phyloP scores from a whole-genome alignment of 345 rosid species.

The Populus deltoides region DNA sequence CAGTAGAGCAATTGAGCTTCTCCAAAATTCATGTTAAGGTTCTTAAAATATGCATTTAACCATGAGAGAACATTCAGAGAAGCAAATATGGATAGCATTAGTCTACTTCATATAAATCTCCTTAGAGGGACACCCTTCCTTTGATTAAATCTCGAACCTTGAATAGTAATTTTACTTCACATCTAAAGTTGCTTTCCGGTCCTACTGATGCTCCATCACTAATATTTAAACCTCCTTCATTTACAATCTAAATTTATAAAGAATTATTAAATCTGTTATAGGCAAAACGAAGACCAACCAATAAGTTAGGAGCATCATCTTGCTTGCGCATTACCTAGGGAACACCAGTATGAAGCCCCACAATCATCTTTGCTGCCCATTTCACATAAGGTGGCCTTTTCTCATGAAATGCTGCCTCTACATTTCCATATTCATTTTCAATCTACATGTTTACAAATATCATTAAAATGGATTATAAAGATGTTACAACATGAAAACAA shows the following conservation, averaged over 20 bases:
- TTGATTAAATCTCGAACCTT: slow-evolving; percentile 57
- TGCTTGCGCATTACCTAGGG: slow-evolving; percentile 93
- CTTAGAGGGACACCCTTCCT: slow-evolving; percentile 47
- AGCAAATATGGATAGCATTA: slow-evolving; percentile 64
- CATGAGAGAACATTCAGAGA: slow-evolving; percentile 71
- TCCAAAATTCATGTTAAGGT: slow-evolving; percentile 34
- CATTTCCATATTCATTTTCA: slow-evolving; percentile 65
- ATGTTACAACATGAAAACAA: not conserved
- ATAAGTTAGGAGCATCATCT: slow-evolving; percentile 69
- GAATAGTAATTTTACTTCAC: slow-evolving; percentile 65
- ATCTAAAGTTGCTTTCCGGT: slow-evolving; percentile 42
- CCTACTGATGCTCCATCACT: slow-evolving; percentile 24
- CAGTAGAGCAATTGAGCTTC: slow-evolving; percentile 39
- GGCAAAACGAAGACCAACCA: slow-evolving; percentile 40
- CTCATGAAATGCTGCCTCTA: slow-evolving; percentile 46
- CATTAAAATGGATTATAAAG: not conserved
- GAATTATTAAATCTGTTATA: not conserved
- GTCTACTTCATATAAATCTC: slow-evolving; percentile 58
- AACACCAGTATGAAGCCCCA: slow-evolving; percentile 61
- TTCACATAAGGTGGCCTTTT: slow-evolving; percentile 55
- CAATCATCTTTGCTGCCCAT: slow-evolving; percentile 70
- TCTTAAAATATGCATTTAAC: slow-evolving; percentile 60
- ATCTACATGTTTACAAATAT: slow-evolving; percentile 34
- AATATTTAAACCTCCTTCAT: slow-evolving; percentile 30
- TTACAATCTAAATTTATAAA: not conserved